Percentiles rank a stretch among this genome's conserved stretches.
phyloP scores from a whole-genome alignment of 2,329 filamentous ascomycete species.

The Purpureocillium lavendulum region DNA sequence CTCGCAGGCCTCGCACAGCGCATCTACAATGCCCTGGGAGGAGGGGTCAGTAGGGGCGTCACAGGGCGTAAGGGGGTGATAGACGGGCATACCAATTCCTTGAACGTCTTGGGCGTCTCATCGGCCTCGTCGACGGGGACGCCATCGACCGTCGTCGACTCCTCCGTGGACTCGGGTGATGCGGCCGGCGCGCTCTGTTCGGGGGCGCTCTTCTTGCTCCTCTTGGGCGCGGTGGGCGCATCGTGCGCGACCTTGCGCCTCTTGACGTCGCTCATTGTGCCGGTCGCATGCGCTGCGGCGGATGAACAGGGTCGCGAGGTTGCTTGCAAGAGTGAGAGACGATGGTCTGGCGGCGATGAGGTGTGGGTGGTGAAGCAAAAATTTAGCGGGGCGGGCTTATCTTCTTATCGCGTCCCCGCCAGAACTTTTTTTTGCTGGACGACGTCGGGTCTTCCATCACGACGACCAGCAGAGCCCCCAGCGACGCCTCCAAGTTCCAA shows the following conservation, averaged over 20 bases:
- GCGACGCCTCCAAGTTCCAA: no score
- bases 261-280: slow-evolving; percentile 27
- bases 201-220: slow-evolving; percentile 2
- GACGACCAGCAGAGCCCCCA: no score
- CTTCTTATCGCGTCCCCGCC: slow-evolving; percentile 13
- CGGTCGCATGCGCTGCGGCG: background rate
- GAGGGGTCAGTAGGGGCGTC: no score
- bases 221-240: slow-evolving; percentile 14
- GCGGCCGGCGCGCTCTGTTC: slow-evolving; percentile 4
- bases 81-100: slow-evolving; percentile 42
- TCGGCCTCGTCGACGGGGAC: slow-evolving; percentile 21
- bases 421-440: slow-evolving; percentile 31
- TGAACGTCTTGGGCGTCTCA: slow-evolving; percentile 51
- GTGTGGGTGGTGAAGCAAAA: slow-evolving; percentile 7
- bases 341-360: no score
- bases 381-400: slow-evolving; percentile 28
- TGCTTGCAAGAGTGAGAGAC: no score
- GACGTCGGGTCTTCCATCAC: no score
- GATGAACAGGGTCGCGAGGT: no score
- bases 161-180: slow-evolving; percentile 16
- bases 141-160: slow-evolving; percentile 25
- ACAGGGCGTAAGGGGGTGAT: background rate
- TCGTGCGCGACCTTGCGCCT: slow-evolving; percentile 30
- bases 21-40: slow-evolving; percentile 66
- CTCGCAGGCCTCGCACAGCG: slow-evolving; percentile 81